These are phyloP conservation scores for Taxillus chinensis DNA, from an alignment of 164 flowering plant genomes.

Conservation along the genomic window DNA sequence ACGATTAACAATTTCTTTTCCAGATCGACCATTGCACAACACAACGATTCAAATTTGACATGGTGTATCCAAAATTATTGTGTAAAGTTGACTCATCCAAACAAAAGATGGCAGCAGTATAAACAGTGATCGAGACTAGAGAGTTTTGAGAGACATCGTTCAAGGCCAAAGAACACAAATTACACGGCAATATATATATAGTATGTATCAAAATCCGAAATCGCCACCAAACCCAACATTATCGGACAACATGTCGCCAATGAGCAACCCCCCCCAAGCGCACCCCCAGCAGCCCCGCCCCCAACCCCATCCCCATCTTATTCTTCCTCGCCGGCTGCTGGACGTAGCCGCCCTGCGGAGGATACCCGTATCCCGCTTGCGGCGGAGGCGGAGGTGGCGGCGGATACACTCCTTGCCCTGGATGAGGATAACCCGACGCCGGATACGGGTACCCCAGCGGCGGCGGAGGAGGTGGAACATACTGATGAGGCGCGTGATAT, in stretches of 20 bases:
- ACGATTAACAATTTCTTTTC: too few relatives aligned
- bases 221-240: constrained; percentile 32
- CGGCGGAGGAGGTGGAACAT: constrained; percentile 2
- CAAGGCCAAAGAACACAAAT: too few relatives aligned
- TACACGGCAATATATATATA: too few relatives aligned
- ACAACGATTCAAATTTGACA: too few relatives aligned
- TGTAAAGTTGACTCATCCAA: too few relatives aligned
- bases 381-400: constrained; percentile 21
- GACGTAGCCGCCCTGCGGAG: constrained; percentile 20
- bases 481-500: neutral
- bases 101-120: too few relatives aligned
- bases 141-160: too few relatives aligned
- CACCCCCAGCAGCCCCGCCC: constrained; percentile 76
- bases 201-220: constrained; percentile 25
- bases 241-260: constrained; percentile 63
- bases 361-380: constrained; percentile 16
- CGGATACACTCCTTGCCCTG: constrained; percentile 16
- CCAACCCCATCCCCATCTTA: constrained; percentile 59
- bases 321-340: constrained; percentile 24
- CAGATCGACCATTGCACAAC: too few relatives aligned
- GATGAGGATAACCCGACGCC: constrained; percentile 5
- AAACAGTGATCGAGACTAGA: too few relatives aligned
- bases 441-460: constrained; percentile 11
- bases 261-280: constrained; percentile 66
- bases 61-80: too few relatives aligned